Conservation (phyloP, 164 flowering plant species). For the Chimonanthus praecox region DNA sequence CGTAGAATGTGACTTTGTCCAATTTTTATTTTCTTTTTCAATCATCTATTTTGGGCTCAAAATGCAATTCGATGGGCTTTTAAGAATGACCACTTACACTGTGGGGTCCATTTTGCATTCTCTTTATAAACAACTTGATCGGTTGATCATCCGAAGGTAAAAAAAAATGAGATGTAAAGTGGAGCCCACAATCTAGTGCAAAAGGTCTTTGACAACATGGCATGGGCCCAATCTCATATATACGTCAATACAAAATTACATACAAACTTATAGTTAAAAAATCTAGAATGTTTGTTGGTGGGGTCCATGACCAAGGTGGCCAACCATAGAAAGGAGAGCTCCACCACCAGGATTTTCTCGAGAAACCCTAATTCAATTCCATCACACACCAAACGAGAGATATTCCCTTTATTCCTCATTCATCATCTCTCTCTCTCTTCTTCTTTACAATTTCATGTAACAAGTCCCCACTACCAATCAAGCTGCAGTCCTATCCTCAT, state of each 20-base stretch:
- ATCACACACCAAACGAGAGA: constrained; percentile 59
- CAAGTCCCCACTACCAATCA: constrained; percentile 12
- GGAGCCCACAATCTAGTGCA: too few species aligned
- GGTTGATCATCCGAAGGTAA: too few species aligned
- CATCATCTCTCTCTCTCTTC: constrained; percentile 46
- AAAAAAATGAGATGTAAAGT: too few species aligned
- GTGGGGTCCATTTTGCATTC: too few species aligned
- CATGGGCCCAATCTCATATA: constrained; percentile 21
- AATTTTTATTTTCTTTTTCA: too few species aligned
- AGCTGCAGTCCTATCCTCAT: constrained; percentile 14
- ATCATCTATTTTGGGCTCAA: too few species aligned
- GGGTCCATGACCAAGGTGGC: too few species aligned
- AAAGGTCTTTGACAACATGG: neutral
- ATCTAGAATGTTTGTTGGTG: constrained; percentile 29
- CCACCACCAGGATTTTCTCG: constrained; percentile 7
- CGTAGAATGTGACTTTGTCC: too few species aligned
- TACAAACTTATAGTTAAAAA: constrained; percentile 48
- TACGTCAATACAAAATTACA: constrained; percentile 17
- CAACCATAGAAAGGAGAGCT: neutral
- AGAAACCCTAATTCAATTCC: constrained; percentile 10
- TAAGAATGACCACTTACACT: too few species aligned
- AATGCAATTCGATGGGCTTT: too few species aligned
- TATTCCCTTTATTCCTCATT: constrained; percentile 69
- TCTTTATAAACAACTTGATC: too few species aligned
- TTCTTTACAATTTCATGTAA: constrained; percentile 13